A percentile compares a stretch with the other conserved stretches of the same genome.
These are phyloP conservation scores for Mangifera indica DNA, from an alignment of 345 rosid species.

Conservation along the genomic window DNA sequence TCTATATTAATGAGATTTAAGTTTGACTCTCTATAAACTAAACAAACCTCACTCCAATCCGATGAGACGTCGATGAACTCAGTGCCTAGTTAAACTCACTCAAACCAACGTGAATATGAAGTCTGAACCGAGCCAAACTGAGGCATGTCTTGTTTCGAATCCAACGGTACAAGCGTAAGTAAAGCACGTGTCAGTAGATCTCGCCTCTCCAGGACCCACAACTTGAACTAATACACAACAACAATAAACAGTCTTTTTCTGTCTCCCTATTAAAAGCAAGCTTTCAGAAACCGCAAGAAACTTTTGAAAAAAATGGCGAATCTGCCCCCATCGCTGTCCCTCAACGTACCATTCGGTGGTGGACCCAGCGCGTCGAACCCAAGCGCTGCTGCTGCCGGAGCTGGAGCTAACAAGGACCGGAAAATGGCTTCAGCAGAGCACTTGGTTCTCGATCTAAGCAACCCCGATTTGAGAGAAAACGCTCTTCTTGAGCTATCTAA, in stretches of 20 bases:
- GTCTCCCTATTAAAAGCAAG: background rate
- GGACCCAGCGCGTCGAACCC: conserved; percentile 48
- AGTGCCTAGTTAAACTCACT: too few species aligned
- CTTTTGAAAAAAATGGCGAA: conserved; percentile 45
- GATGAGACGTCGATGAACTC: too few species aligned
- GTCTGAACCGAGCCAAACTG: too few species aligned
- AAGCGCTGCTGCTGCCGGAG: conserved; percentile 9
- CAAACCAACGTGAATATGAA: too few species aligned
- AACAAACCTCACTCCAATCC: too few species aligned
- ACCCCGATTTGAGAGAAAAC: conserved; percentile 89
- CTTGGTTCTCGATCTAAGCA: conserved; percentile 86
- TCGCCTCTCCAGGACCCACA: background rate
- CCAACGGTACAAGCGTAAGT: too few species aligned
- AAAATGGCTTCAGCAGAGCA: conserved; percentile 92
- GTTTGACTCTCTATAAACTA: too few species aligned
- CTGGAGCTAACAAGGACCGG: conserved; percentile 69
- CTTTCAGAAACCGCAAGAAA: background rate
- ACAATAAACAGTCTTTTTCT: background rate
- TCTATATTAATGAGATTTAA: too few species aligned
- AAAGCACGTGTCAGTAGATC: background rate
- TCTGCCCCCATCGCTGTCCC: conserved; percentile 63
- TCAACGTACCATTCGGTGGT: conserved; percentile 60
- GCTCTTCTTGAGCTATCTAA: conserved; percentile 76
- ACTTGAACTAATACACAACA: background rate
- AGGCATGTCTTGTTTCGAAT: too few species aligned